A percentile compares a stretch with the other conserved stretches of the same genome.
Conservation (phyloP, 164 flowering plant genomes). For the Dillenia suffruticosa region DNA sequence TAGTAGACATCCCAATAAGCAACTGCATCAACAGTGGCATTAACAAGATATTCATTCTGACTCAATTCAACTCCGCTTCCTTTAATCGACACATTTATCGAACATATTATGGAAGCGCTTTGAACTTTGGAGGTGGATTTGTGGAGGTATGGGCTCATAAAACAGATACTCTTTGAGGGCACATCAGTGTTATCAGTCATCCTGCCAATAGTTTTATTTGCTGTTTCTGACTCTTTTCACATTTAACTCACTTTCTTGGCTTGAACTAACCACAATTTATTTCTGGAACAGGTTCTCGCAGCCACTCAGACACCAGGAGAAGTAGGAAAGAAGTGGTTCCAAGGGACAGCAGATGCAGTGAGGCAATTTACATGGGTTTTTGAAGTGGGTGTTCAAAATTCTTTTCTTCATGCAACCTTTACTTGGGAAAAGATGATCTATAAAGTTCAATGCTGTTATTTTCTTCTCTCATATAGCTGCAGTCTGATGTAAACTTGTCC, state of each 20-base stretch:
- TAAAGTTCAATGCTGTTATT: background rate
- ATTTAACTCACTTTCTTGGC: background rate
- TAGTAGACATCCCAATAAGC: constrained; percentile 97
- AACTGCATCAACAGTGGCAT: constrained; percentile 94
- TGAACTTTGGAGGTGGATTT: constrained; percentile 88
- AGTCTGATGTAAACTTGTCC: background rate
- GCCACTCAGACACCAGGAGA: constrained; percentile 95
- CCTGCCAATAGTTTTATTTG: background rate
- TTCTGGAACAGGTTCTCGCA: constrained; percentile 60
- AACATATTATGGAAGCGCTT: constrained; percentile 79
- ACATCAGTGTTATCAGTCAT: background rate
- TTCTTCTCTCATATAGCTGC: background rate
- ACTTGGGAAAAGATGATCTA: background rate
- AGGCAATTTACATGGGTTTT: constrained; percentile 80
- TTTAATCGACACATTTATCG: constrained; percentile 85
- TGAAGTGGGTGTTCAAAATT: constrained; percentile 42
- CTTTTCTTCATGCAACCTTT: background rate
- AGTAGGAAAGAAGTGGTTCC: constrained; percentile 85
- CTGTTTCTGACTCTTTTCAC: background rate
- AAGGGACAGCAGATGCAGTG: constrained; percentile 93
- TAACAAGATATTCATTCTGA: constrained; percentile 81
- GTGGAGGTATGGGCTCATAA: constrained; percentile 60
- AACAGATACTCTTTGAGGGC: background rate
- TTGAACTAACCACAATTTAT: background rate
- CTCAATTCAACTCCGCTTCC: constrained; percentile 90